These are phyloP conservation scores for Juglanconis sp. DNA, from an alignment of 2,329 filamentous ascomycete species.

Conservation along the genomic window DNA sequence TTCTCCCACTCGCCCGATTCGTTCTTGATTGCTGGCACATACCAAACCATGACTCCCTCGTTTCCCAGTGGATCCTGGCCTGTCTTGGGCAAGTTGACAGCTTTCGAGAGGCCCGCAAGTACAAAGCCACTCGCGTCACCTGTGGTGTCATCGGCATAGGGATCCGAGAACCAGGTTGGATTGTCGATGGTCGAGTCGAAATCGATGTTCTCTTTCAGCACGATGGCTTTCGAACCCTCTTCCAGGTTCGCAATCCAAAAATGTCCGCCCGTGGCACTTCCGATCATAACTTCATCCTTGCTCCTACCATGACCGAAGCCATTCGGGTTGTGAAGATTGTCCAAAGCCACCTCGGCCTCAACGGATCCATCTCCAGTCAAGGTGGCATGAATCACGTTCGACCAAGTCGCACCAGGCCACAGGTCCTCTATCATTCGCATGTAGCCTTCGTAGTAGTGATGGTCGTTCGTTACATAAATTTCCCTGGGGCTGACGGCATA, in stretches of 20 bases:
- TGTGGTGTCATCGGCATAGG: slow-evolving; percentile 36
- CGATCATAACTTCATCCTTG: slow-evolving; percentile 12
- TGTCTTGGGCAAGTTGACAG: slow-evolving; percentile 32
- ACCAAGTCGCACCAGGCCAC: slow-evolving; percentile 10
- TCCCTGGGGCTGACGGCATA: slow-evolving; percentile 10
- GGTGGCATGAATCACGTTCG: slow-evolving; percentile 8
- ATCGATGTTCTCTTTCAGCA: slow-evolving; percentile 39
- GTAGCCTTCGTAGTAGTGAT: slow-evolving; percentile 13
- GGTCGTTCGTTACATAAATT: slow-evolving; percentile 15
- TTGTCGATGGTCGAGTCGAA: slow-evolving; percentile 52
- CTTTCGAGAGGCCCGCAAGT: slow-evolving; percentile 43
- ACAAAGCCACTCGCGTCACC: slow-evolving; percentile 54
- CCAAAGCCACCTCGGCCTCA: slow-evolving; percentile 4
- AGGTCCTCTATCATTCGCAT: slow-evolving; percentile 4
- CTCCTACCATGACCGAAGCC: slow-evolving; percentile 12
- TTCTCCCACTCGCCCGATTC: slow-evolving; percentile 35
- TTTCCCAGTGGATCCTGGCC: slow-evolving; percentile 32
- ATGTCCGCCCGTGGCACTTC: slow-evolving; percentile 4
- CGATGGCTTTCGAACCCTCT: slow-evolving; percentile 27
- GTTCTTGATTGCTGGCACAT: slow-evolving; percentile 20
- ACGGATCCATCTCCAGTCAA: slow-evolving; percentile 6
- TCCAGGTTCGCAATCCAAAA: slow-evolving; percentile 3
- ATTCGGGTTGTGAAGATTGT: slow-evolving; percentile 13
- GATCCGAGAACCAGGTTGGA: slow-evolving; percentile 55
- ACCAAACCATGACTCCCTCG: slow-evolving; percentile 48